A percentile compares a stretch with the other conserved stretches of the same genome.
phyloP scores from a whole-genome alignment of 108 stramenopile species.

The Bacterosira constricta region DNA sequence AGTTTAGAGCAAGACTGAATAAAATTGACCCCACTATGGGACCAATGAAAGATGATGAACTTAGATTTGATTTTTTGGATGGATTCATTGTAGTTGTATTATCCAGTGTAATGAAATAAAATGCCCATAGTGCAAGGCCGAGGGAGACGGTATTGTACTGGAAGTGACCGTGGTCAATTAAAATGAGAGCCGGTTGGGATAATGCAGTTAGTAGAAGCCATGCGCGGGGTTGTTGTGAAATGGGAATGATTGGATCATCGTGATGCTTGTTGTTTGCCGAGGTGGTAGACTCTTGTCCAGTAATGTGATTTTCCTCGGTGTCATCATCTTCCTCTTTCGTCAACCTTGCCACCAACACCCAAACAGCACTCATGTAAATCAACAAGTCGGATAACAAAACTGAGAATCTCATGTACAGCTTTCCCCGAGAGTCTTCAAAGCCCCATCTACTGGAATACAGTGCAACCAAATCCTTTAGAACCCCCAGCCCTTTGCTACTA shows the following conservation, averaged over 20 bases:
- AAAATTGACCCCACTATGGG: constrained; percentile 71
- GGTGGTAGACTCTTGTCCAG: no score
- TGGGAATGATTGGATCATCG: neutral
- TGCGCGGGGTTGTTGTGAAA: neutral
- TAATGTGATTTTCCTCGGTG: no score
- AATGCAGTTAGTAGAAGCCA: constrained; percentile 48
- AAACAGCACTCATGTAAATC: constrained; percentile 64
- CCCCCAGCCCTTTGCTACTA: constrained; percentile 19
- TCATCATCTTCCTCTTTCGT: neutral
- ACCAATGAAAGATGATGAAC: constrained; percentile 20
- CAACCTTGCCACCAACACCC: constrained; percentile 25
- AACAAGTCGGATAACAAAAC: constrained; percentile 72
- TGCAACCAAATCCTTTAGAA: constrained; percentile 46
- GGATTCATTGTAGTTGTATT: constrained; percentile 7
- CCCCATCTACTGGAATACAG: constrained; percentile 76
- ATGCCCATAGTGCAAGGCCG: constrained; percentile 79
- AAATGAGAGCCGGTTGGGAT: constrained; percentile 76
- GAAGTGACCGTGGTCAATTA: constrained; percentile 97
- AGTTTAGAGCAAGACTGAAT: constrained; percentile 90
- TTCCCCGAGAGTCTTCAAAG: constrained; percentile 76
- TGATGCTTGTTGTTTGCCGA: no score
- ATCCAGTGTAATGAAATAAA: constrained; percentile 58
- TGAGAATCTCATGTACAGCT: constrained; percentile 82
- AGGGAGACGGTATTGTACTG: constrained; percentile 95
- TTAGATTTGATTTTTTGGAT: neutral